Conservation (phyloP, 441 rosid genomes). For the Viola pubescens region DNA sequence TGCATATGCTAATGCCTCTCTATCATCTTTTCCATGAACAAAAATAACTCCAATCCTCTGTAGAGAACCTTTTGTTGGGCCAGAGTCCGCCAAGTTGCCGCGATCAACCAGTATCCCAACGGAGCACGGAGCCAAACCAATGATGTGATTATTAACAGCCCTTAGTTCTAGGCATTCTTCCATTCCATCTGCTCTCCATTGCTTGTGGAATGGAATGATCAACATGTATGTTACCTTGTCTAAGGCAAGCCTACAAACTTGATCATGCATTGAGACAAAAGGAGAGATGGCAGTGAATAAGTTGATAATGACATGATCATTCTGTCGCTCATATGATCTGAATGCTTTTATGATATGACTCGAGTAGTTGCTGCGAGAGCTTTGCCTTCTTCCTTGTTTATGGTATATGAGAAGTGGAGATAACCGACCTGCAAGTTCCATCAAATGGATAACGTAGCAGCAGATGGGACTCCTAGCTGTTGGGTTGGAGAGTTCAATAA, state of each 20-base stretch:
- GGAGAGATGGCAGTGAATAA: constrained; percentile 28
- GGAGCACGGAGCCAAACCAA: constrained; percentile 29
- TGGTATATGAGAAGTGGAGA: constrained; percentile 22
- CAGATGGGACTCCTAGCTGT: constrained; percentile 12
- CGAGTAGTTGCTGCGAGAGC: not conserved
- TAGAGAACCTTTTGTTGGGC: constrained; percentile 29
- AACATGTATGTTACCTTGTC: constrained; percentile 23
- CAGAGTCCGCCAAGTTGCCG: constrained; percentile 8
- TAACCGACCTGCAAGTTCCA: constrained; percentile 26
- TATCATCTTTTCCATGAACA: constrained; percentile 45
- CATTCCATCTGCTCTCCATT: constrained; percentile 17
- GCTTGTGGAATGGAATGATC: constrained; percentile 29
- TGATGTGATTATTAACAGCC: constrained; percentile 18
- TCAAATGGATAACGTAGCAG: constrained; percentile 23
- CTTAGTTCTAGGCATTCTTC: constrained; percentile 7
- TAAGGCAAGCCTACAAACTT: constrained; percentile 25
- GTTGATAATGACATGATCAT: constrained; percentile 13
- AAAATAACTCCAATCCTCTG: constrained; percentile 42
- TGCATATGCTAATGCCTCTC: constrained; percentile 29
- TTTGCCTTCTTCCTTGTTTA: constrained; percentile 3
- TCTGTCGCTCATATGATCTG: constrained; percentile 16
- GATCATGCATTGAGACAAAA: constrained; percentile 17
- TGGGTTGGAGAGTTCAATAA: constrained; percentile 30
- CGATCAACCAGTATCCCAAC: constrained; percentile 29
- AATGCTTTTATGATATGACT: constrained; percentile 25